Percentiles rank a stretch among this genome's conserved stretches.
Evolutionary conservation across 2,329 filamentous ascomycete genomes (phyloP).

Genomic region (Trichoderma atroviride): DNA sequence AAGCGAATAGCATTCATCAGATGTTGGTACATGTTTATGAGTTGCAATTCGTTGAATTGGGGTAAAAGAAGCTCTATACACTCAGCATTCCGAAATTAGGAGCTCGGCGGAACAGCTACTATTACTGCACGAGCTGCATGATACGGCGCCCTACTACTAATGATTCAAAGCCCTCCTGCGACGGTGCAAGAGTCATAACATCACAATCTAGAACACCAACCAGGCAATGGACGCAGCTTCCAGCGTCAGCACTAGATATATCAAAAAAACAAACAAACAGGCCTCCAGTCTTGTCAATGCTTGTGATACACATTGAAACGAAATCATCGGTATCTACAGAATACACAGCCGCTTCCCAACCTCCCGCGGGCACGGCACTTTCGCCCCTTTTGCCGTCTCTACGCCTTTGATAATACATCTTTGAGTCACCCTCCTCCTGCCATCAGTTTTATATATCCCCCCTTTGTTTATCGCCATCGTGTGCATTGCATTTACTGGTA

Average conservation of each 20-base stretch:
- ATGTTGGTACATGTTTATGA: not conserved
- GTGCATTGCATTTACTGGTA: conserved; percentile 55
- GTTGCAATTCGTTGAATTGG: not conserved
- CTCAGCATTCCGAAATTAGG: not conserved
- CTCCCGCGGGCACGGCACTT: conserved; percentile 29
- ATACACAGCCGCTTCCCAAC: conserved; percentile 29
- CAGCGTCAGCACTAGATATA: conserved; percentile 9
- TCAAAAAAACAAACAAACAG: conserved; percentile 28
- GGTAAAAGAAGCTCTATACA: not conserved
- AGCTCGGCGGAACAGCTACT: not conserved
- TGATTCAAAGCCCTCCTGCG: not conserved
- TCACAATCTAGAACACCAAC: not conserved
- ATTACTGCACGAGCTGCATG: not conserved
- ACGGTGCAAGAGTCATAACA: not conserved
- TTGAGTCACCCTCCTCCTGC: not conserved
- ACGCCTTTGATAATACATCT: conserved; percentile 33
- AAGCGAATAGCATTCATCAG: not conserved
- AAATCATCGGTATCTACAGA: conserved; percentile 49
- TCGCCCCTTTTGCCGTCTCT: conserved; percentile 28
- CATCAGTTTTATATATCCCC: conserved; percentile 15
- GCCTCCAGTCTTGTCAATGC: conserved; percentile 34
- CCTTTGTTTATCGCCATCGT: conserved; percentile 3
- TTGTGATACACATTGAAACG: conserved; percentile 42
- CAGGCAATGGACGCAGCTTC: not conserved
- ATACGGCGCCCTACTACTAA: not conserved